Evolutionary conservation across 768 basidiomycete genomes (phyloP), one percentile per base, ranked within the genome.

Genomic region (Mycena maculata): DNA sequence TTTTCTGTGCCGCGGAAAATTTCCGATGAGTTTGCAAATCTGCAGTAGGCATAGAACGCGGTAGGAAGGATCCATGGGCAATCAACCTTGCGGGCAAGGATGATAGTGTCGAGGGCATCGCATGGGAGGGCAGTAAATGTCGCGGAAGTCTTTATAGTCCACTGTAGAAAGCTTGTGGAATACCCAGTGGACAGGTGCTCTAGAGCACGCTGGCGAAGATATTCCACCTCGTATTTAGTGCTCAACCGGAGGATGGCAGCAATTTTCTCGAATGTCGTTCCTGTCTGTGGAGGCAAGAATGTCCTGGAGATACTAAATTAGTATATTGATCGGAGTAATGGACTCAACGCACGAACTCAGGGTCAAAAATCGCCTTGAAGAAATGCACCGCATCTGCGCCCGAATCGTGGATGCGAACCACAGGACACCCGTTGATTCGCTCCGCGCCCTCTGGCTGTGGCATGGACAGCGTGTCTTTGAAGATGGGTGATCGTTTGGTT

Each of bases 141-240:
- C 67, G 42, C 72, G 60, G 7, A 61, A 48, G 53, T 18, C 22
- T 25, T 39, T 65, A 67, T 22, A 6, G 9, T 44, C 73, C 72
- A 73, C 13, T 38, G 65, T 16, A 58, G 31, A 8, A 73, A 64
- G 15, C 65, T 67, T 0, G 70, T 70, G 15, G 72, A 70, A 60
- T 71, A 75, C 15, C 66, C 72, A 8, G 68, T 69, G 4, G 69
- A 53, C 11, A 75, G 63, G 44, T 75, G 72, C 10, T 44, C 62
- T 28, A 75, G 60, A 13, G 71, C 74, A 47, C 69, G 57, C 36
- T 61, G 31, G 7, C 69, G 65, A 42, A 75, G 61, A 41, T 67
- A 39, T 8, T 47, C 31, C 39, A 73, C 66, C 31, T 72, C 69
- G 42, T 75, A 75, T 39, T 75, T 75, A 60, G 71, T 69, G 25